These are phyloP conservation scores for Xylariales sp. DNA, from an alignment of 2,329 filamentous ascomycete genomes.

Conservation along the genomic window DNA sequence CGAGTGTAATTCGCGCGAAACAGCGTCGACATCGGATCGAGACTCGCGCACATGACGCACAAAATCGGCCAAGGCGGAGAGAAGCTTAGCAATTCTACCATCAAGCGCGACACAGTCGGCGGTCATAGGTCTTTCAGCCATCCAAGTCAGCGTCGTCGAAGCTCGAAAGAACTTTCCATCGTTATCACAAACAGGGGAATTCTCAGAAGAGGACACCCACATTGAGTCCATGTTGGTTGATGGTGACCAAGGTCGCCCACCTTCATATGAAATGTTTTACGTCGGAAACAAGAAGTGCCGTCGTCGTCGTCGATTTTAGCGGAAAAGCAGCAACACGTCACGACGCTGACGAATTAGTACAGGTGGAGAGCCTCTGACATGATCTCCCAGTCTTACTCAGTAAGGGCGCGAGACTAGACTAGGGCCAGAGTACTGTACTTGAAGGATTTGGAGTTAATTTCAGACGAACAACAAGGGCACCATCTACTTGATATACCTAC, in stretches of 20 bases:
- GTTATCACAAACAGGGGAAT: constrained; percentile 29
- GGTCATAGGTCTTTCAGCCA: constrained; percentile 52
- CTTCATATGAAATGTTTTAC: constrained; percentile 5
- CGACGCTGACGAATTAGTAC: constrained; percentile 15
- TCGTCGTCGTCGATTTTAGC: neutral
- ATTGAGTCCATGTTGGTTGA: constrained; percentile 42
- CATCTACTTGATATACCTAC: neutral
- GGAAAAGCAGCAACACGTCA: constrained; percentile 14
- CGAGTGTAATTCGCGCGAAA: constrained; percentile 57
- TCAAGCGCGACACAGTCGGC: constrained; percentile 54
- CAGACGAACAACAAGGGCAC: constrained; percentile 11
- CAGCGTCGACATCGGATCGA: constrained; percentile 53
- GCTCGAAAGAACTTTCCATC: constrained; percentile 37
- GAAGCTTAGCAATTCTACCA: constrained; percentile 52
- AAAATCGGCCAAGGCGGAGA: constrained; percentile 50
- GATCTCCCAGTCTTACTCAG: constrained; percentile 15
- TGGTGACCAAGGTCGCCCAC: constrained; percentile 39
- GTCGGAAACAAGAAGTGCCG: neutral
- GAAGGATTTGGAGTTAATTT: constrained; percentile 10
- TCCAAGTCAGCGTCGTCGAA: constrained; percentile 44
- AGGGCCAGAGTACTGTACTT: constrained; percentile 1
- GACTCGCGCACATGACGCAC: constrained; percentile 57
- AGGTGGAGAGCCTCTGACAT: constrained; percentile 18
- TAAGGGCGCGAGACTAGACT: neutral
- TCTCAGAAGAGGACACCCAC: constrained; percentile 42